phyloP scores from a whole-genome alignment of 306 rosid genomes.

The Fagus sylvatica region DNA sequence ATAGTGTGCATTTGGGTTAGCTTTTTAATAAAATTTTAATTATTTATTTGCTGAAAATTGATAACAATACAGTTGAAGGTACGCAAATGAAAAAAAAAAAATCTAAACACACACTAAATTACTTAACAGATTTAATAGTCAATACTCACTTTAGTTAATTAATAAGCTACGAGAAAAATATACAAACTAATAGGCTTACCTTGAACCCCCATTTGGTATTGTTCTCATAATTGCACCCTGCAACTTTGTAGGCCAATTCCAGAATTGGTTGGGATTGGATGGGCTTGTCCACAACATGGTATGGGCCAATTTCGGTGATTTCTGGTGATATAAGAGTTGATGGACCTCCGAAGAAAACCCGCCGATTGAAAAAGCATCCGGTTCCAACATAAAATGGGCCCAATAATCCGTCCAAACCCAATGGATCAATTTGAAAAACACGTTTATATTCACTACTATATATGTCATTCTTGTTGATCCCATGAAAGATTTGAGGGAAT shows the following conservation, averaged over 20 bases:
- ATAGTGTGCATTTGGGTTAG: no score
- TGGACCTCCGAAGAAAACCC: slow-evolving; percentile 44
- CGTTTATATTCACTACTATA: slow-evolving; percentile 23
- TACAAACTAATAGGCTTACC: slow-evolving; percentile 20
- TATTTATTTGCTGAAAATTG: no score
- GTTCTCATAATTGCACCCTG: slow-evolving; percentile 34
- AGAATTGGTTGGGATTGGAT: slow-evolving; percentile 21
- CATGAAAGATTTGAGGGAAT: slow-evolving; percentile 41
- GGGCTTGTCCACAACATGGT: slow-evolving; percentile 22
- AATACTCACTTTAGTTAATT: no score
- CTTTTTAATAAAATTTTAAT: no score
- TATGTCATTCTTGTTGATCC: slow-evolving; percentile 36
- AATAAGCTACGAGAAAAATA: background rate
- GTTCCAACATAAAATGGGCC: slow-evolving; percentile 41
- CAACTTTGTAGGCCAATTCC: slow-evolving; percentile 32
- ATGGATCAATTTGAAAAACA: background rate
- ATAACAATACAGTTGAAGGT: no score
- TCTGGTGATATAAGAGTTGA: slow-evolving; percentile 8
- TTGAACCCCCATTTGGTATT: slow-evolving; percentile 44
- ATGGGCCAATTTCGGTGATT: slow-evolving; percentile 23
- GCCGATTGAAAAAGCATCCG: slow-evolving; percentile 39
- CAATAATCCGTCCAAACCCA: slow-evolving; percentile 36
- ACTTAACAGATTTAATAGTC: no score
- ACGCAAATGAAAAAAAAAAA: no score
- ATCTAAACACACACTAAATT: no score